Percentiles rank a stretch among this genome's conserved stretches.
phyloP scores from a whole-genome alignment of 805 yeast species.

The Nakazawaea holstii region DNA sequence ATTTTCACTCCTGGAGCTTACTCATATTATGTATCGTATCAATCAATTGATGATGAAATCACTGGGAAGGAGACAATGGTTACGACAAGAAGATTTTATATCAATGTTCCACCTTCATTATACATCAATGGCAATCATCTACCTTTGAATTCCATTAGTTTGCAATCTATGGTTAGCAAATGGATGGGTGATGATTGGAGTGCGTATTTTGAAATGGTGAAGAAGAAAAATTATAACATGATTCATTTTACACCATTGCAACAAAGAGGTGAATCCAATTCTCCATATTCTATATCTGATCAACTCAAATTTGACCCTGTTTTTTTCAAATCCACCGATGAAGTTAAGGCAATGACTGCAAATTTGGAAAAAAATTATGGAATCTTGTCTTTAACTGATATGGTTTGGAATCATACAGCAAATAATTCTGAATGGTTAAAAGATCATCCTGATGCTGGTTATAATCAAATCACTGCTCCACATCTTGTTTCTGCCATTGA shows the following conservation, averaged over 20 bases:
- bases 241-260: slow-evolving; percentile 94
- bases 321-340: slow-evolving; percentile 49
- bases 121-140: slow-evolving; percentile 48
- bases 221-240: slow-evolving; percentile 87
- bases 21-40: slow-evolving; percentile 64
- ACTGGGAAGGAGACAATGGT: slow-evolving; percentile 25
- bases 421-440: slow-evolving; percentile 81
- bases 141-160: slow-evolving; percentile 71
- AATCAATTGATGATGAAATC: slow-evolving; percentile 23
- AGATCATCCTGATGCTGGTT: slow-evolving; percentile 88
- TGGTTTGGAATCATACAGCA: slow-evolving; percentile 94
- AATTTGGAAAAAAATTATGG: slow-evolving; percentile 48
- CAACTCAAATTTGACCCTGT: slow-evolving; percentile 73
- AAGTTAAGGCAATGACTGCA: slow-evolving; percentile 47
- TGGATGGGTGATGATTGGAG: slow-evolving; percentile 87
- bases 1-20: slow-evolving; percentile 76
- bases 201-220: slow-evolving; percentile 50
- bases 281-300: slow-evolving; percentile 90
- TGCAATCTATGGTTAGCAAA: slow-evolving; percentile 85
- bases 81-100: slow-evolving; percentile 59
- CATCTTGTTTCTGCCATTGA: slow-evolving; percentile 82
- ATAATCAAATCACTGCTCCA: slow-evolving; percentile 82
- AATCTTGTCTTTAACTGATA: slow-evolving; percentile 79
- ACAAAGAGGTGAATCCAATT: slow-evolving; percentile 80
- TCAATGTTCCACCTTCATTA: slow-evolving; percentile 77